Percentiles rank a stretch among this genome's conserved stretches.
These are phyloP conservation scores for Themeda triandra DNA, from an alignment of 176 grass and related monocot species.

Conservation along the genomic window DNA sequence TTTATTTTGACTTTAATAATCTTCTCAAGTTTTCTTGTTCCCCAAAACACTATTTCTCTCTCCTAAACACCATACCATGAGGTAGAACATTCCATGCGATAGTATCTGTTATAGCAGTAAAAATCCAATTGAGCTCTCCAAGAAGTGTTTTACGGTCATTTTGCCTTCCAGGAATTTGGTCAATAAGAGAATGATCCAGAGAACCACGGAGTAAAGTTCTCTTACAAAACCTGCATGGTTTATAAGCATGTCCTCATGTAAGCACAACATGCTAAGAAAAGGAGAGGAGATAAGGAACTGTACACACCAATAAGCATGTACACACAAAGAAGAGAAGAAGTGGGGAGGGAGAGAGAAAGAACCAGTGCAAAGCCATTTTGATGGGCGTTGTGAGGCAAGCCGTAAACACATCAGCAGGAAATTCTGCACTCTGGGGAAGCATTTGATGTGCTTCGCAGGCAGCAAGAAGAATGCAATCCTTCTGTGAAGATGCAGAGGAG, in stretches of 20 bases:
- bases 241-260: slow-evolving; percentile 13
- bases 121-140: slow-evolving; percentile 99
- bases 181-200: slow-evolving; percentile 62
- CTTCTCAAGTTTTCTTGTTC: not conserved
- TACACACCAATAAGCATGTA: not conserved
- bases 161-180: slow-evolving; percentile 93
- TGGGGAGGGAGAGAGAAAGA: not conserved
- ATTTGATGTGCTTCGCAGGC: slow-evolving; percentile 93
- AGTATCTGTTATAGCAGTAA: slow-evolving; percentile 96
- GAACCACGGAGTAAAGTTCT: slow-evolving; percentile 75
- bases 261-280: slow-evolving; percentile 14
- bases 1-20: slow-evolving; percentile 2
- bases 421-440: slow-evolving; percentile 93
- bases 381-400: slow-evolving; percentile 93
- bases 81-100: slow-evolving; percentile 99
- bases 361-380: slow-evolving; percentile 98
- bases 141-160: slow-evolving; percentile 98
- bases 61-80: slow-evolving; percentile 58
- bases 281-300: not conserved
- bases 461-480: slow-evolving; percentile 96
- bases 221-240: slow-evolving; percentile 74
- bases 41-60: not conserved
- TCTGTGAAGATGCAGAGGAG: slow-evolving; percentile 59
- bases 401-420: slow-evolving; percentile 96
- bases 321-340: not conserved